Conservation (phyloP, 176 grass and related monocot species). For the Oryza nivara region DNA sequence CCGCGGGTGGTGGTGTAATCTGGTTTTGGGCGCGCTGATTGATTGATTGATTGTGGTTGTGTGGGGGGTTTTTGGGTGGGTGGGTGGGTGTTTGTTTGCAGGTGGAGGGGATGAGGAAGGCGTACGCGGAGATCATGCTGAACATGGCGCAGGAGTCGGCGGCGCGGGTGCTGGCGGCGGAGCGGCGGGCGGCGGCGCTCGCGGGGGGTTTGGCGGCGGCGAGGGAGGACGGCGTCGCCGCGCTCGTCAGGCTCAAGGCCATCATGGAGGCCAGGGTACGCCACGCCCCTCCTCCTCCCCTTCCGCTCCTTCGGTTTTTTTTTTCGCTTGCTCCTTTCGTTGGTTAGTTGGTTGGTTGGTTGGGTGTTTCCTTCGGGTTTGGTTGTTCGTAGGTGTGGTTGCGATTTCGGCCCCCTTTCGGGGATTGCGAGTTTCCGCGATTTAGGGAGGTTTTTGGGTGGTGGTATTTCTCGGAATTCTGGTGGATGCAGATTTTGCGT, state of each 20-base stretch:
- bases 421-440: background rate
- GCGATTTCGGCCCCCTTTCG: conserved; percentile 8
- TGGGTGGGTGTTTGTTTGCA: conserved; percentile 30
- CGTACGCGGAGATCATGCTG: conserved; percentile 84
- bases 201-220: conserved; percentile 31
- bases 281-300: background rate
- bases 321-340: background rate
- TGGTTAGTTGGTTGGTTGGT: background rate
- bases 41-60: background rate
- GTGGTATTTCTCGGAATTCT: conserved; percentile 27
- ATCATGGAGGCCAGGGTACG: conserved; percentile 62
- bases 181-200: conserved; percentile 54
- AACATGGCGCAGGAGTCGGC: conserved; percentile 87
- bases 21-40: conserved; percentile 14
- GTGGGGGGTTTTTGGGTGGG: background rate
- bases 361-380: background rate
- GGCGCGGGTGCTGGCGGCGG: conserved; percentile 80
- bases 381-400: conserved; percentile 6
- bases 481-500: conserved; percentile 7
- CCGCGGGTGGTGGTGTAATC: too few relatives aligned
- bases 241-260: conserved; percentile 58
- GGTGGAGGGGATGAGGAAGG: conserved; percentile 57
- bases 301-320: background rate
- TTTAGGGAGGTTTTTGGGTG: conserved; percentile 39
- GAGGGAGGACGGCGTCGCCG: conserved; percentile 60